phyloP scores from a whole-genome alignment of 768 basidiomycete genomes.

The Leccinum truebloodii region DNA sequence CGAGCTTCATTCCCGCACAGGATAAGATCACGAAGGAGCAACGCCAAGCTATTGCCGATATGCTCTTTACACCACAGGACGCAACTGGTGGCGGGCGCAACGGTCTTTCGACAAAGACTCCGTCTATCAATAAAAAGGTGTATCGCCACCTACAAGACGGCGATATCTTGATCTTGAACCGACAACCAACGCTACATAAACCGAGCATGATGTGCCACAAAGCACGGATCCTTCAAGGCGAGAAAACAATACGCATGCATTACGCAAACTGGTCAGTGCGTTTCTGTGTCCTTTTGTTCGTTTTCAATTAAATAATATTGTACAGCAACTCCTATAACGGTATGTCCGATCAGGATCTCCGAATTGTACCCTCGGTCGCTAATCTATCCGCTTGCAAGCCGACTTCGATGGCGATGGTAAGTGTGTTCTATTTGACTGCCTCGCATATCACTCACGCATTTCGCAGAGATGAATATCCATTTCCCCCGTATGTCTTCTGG shows the following conservation, averaged over 20 bases:
- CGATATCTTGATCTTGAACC: conserved; percentile 93
- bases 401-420: conserved; percentile 92
- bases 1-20: conserved; percentile 39
- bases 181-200: conserved; percentile 98
- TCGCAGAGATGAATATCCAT: conserved; percentile 97
- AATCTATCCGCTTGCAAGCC: conserved; percentile 42
- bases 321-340: conserved; percentile 95
- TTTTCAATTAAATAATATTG: conserved; percentile 17
- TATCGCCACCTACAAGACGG: conserved; percentile 94
- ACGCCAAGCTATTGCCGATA: conserved; percentile 93
- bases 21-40: conserved; percentile 87
- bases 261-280: conserved; percentile 92
- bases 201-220: conserved; percentile 99
- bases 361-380: conserved; percentile 6
- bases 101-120: conserved; percentile 74
- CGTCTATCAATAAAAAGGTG: conserved; percentile 93
- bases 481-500: conserved; percentile 78
- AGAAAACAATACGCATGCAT: conserved; percentile 99
- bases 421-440: conserved; percentile 20
- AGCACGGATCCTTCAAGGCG: conserved; percentile 87
- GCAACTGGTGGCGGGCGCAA: conserved; percentile 46
- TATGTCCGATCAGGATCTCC: conserved; percentile 36
- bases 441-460: conserved; percentile 6
- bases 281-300: conserved; percentile 4
- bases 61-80: conserved; percentile 88